phyloP scores from a whole-genome alignment of 306 rosid genomes.

The Cicer yamashitae region DNA sequence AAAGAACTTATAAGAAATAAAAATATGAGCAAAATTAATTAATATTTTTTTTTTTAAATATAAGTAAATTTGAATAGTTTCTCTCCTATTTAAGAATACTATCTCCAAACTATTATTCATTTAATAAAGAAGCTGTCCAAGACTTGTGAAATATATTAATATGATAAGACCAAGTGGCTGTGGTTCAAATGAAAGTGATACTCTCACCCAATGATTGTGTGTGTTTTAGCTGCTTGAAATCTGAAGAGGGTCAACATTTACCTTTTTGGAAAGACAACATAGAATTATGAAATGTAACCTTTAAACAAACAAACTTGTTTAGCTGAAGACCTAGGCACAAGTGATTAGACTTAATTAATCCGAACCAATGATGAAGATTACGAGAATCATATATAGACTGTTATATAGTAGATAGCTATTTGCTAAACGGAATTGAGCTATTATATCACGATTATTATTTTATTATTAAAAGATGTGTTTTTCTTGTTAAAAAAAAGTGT shows the following conservation, averaged over 20 bases:
- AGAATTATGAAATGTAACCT: conserved; percentile 28
- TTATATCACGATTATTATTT: not conserved
- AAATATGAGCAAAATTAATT: too few relatives aligned
- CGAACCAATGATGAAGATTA: conserved; percentile 9
- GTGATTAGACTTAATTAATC: conserved; percentile 48
- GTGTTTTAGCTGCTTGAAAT: conserved; percentile 43
- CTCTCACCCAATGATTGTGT: conserved; percentile 43
- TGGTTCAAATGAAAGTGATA: conserved; percentile 49
- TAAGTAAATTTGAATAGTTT: too few relatives aligned
- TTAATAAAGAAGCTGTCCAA: conserved; percentile 37
- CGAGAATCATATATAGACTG: conserved; percentile 2
- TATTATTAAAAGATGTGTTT: too few relatives aligned
- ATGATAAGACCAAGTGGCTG: conserved; percentile 49
- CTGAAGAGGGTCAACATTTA: conserved; percentile 44
- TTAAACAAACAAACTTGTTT: conserved; percentile 39
- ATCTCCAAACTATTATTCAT: too few relatives aligned
- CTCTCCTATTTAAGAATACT: too few relatives aligned
- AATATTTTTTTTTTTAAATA: too few relatives aligned
- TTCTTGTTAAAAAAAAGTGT: too few relatives aligned
- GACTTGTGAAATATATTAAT: conserved; percentile 27
- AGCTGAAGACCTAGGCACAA: conserved; percentile 46
- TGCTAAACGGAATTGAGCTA: conserved; percentile 23
- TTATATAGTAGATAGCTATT: not conserved
- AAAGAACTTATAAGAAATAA: too few relatives aligned
- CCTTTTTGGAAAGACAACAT: conserved; percentile 45